Base-by-base conservation (phyloP, 495 filamentous ascomycete genomes). In the Amphirosellinia nigrospora region DNA sequence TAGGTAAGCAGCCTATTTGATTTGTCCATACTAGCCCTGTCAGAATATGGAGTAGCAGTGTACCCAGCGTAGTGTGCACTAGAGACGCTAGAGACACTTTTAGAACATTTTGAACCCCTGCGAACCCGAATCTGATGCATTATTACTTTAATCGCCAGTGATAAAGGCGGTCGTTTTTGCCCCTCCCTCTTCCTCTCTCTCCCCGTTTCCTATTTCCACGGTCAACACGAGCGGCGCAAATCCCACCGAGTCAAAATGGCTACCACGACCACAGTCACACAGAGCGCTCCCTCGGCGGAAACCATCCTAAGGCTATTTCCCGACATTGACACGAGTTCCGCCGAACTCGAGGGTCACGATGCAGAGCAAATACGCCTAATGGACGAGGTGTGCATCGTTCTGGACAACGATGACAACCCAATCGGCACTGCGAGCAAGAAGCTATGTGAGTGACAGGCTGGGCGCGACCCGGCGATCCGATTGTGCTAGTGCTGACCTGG, bases 351-450 rank as follows among this genome's bases (percentile, higher is more conserved):
- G 63, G 96, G 96, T 55, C 96, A 98, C 85, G 95, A 99, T 83
- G 96, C 93, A 77, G 95, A 98, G 80, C 96, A 99, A 80, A 94
- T 97, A 70, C 91, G 94, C 34, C 82, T 99, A 73, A 99, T 99
- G 96, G 96, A 99, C 70, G 96, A 99, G 82, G 92, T 99, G 9
- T 99, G 96, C 85, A 99, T 99, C 77, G 96, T 99, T 19, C 79
- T 94, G 56, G 96, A 98, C 77, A 90, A 96, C 70, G 86, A 98
- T 75, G 96, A 99, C 79, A 86, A 87, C 63, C 96, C 96, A 4
- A 97, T 99, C 79, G 96, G 96, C 55, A 97, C 93, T 69, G 95
- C 93, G 45, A 97, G 94, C 88, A 99, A 99, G 89, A 99, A 98
- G 87, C 86, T 92, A 68, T 99, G 96, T 97, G 86, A 70, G 91